Percentiles rank a stretch among this genome's conserved stretches.
Conservation (phyloP, 2,329 filamentous ascomycete genomes). For the Bimuria novae-zelandiae region DNA sequence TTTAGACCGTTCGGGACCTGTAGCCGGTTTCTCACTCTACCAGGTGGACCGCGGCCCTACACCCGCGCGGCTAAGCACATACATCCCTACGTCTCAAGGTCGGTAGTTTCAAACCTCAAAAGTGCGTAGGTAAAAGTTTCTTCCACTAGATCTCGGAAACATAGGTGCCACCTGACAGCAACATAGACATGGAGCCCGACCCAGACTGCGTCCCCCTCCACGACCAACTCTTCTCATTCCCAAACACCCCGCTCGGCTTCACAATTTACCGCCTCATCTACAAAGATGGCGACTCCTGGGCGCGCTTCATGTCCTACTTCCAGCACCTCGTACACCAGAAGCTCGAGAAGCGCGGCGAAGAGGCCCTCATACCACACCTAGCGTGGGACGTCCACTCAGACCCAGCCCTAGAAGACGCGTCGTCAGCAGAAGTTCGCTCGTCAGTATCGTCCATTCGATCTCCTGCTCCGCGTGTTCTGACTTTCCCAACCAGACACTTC, state of each 20-base stretch:
- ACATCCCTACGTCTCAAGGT: too few relatives aligned
- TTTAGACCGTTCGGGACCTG: too few relatives aligned
- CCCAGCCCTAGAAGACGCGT: conserved; percentile 3
- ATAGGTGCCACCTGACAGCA: too few relatives aligned
- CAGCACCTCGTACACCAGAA: conserved; percentile 10
- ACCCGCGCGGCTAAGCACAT: too few relatives aligned
- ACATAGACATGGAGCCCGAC: background rate
- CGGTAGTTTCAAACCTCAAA: too few relatives aligned
- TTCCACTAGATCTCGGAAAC: too few relatives aligned
- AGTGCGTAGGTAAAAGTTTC: too few relatives aligned
- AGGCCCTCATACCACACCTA: conserved; percentile 8
- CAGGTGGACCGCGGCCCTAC: too few relatives aligned
- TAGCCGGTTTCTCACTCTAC: too few relatives aligned
- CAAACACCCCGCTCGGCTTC: conserved; percentile 13
- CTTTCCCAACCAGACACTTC: too few relatives aligned
- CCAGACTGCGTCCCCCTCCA: background rate
- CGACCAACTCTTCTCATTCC: background rate
- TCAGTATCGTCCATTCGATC: background rate
- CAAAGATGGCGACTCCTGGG: conserved; percentile 9
- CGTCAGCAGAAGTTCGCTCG: background rate
- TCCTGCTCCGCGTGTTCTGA: too few relatives aligned
- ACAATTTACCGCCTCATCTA: conserved; percentile 17
- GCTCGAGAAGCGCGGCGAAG: conserved; percentile 8
- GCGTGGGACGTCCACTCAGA: conserved; percentile 16
- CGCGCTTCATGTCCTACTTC: conserved; percentile 14